Percentiles rank a stretch among this genome's conserved stretches.
These are phyloP conservation scores for Alloteropsis semialata DNA, from an alignment of 176 grass and related monocot genomes.

Conservation along the genomic window DNA sequence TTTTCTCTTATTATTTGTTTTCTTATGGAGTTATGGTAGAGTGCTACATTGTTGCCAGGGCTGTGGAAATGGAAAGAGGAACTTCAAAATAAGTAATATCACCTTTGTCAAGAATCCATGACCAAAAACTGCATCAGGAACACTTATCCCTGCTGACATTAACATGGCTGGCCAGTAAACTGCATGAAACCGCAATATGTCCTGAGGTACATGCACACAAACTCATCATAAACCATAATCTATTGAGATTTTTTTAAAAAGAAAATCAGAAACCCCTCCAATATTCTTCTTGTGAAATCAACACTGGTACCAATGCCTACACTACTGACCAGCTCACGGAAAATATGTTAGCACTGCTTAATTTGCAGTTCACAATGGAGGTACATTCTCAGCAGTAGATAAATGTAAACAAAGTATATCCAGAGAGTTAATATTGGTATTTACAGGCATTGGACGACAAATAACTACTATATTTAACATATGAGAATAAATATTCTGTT, in stretches of 20 bases:
- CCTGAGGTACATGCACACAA: conserved; percentile 48
- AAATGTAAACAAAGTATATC: neutral
- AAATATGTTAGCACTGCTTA: neutral
- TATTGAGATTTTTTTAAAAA: neutral
- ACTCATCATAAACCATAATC: conserved; percentile 25
- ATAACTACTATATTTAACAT: neutral
- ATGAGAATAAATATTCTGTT: neutral
- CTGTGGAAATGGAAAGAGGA: neutral
- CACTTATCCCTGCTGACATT: conserved; percentile 78
- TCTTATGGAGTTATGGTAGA: neutral
- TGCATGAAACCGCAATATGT: conserved; percentile 95
- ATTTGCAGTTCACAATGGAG: neutral
- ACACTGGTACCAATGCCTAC: neutral
- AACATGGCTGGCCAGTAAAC: conserved; percentile 98
- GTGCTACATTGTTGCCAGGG: neutral
- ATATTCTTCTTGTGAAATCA: conserved; percentile 1
- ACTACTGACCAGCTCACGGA: neutral
- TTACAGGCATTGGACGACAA: neutral
- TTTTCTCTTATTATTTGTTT: conserved; percentile 2
- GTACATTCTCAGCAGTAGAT: neutral
- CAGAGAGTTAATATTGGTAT: too few species aligned
- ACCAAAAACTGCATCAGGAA: conserved; percentile 90
- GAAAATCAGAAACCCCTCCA: neutral
- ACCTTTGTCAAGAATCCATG: conserved; percentile 98
- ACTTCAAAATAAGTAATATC: conserved; percentile 17